A percentile compares a stretch with the other conserved stretches of the same genome.
Conservation (phyloP, 2,329 filamentous ascomycete species). For the Aspergillus hiratsukae region DNA sequence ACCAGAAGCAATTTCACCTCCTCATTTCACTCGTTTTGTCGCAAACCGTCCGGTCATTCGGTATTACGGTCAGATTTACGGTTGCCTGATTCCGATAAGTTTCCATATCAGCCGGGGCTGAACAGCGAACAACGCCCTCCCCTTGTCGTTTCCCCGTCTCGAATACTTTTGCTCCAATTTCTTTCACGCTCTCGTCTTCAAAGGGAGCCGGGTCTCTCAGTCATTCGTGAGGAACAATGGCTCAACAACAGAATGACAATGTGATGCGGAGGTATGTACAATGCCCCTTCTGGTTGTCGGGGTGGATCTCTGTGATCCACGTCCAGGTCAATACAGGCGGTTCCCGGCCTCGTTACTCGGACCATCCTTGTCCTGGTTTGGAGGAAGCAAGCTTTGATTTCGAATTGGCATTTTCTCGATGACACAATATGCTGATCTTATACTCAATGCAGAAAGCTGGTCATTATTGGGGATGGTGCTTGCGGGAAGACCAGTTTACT, state of each 20-base stretch:
- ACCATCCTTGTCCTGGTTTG: not conserved
- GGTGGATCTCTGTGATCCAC: not conserved
- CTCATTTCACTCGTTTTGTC: not conserved
- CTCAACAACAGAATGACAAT: constrained; percentile 39
- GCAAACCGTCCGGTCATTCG: not conserved
- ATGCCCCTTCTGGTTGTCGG: not conserved
- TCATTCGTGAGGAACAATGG: constrained; percentile 25
- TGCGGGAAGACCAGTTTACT: constrained; percentile 97
- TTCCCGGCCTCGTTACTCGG: not conserved
- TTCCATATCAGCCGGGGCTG: constrained; percentile 8
- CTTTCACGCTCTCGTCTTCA: constrained; percentile 4
- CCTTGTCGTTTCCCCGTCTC: constrained; percentile 7
- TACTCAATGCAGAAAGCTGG: constrained; percentile 67
- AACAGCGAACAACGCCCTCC: constrained; percentile 9
- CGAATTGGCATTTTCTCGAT: not conserved
- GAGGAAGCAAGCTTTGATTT: not conserved
- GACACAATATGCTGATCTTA: constrained; percentile 14
- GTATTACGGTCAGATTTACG: constrained; percentile 2
- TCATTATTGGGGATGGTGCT: constrained; percentile 95
- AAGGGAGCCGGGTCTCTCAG: constrained; percentile 1
- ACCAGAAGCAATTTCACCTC: not conserved
- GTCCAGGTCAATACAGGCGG: not conserved
- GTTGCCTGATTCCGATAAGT: not conserved
- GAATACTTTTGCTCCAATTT: not conserved
- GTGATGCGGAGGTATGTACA: constrained; percentile 54